These are phyloP conservation scores for Gracilariopsis chorda DNA, from an alignment of 23 red algal species.

Conservation along the genomic window DNA sequence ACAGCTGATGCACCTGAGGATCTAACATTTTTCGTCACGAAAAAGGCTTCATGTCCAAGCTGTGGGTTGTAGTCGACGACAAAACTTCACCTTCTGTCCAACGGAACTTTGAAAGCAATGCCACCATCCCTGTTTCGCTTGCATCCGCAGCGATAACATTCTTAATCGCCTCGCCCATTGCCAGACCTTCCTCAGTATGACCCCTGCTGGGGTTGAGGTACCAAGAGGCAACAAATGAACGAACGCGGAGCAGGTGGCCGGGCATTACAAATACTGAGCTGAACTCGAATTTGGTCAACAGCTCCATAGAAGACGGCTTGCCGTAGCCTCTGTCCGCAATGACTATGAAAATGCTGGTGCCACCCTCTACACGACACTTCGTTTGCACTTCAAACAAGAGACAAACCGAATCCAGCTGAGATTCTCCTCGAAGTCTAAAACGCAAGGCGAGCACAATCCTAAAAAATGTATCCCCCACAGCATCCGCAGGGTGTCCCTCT, in stretches of 20 bases:
- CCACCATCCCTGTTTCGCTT: background rate
- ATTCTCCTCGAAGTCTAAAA: background rate
- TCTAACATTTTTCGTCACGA: background rate
- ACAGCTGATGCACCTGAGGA: background rate
- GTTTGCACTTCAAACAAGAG: background rate
- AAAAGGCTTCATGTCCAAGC: background rate
- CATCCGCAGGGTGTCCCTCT: slow-evolving; percentile 34
- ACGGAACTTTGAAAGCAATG: background rate
- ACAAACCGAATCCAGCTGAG: background rate
- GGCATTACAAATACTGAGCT: slow-evolving; percentile 55
- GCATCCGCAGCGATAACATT: background rate
- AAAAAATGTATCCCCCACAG: slow-evolving; percentile 9
- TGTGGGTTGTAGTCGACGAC: background rate
- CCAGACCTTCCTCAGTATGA: background rate
- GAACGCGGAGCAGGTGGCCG: slow-evolving; percentile 3
- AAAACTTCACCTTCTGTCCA: background rate
- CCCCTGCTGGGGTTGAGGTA: background rate
- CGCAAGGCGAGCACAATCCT: background rate
- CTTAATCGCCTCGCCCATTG: background rate
- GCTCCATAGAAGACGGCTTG: background rate
- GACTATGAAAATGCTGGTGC: background rate
- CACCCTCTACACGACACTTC: background rate
- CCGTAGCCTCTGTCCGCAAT: slow-evolving; percentile 24
- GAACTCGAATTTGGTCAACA: background rate
- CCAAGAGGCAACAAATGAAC: background rate